Base-by-base conservation (phyloP, 179 eudicot species). In the Dionaea muscipula region DNA sequence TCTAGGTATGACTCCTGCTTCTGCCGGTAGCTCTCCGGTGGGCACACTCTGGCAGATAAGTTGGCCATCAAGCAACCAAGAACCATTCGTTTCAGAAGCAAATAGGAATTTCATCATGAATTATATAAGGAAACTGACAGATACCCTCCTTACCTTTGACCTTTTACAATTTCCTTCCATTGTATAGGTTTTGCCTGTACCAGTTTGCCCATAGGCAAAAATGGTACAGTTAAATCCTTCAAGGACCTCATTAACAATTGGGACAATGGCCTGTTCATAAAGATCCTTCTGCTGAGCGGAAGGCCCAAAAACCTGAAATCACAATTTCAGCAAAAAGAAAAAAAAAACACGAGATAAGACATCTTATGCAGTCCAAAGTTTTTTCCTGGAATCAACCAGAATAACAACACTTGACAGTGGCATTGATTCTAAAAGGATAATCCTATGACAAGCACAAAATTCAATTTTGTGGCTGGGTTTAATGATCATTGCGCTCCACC, bases 181-280 rank as follows among this genome's bases (percentile, higher is more conserved):
- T 18, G 99, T 85, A 65, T 88, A 93, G 15, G 99, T 93, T 75
- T 93, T 93, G 50, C 99, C 99, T 2, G 99, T 93, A 41, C 99
- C 99, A 2, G 96, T 88, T 74, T 93, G 99, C 50, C 99, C 99
- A 69, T 93, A 93, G 14, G 99, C 96, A 70, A 93, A 88, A 64
- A 93, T 81, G 31, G 99, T 93, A 80, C 99, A 93, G 58, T 81
- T 88, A 67, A 84, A 93, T 17, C 99, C 99, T 65, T 85, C 94
- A n/a, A 93, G 71, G 56, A 86, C 91, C 73, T 93, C 96, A 62
- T 78, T 69, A 21, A 93, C 93, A 44, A 93, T 81, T 22, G 99
- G 99, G 66, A 79, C 64, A 19, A 88, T 76, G 13, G 96, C 86
- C 48, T 80, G 82, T 54, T 93, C 89, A 70, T 77, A 93, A 67